These are phyloP conservation scores for Zelonia costaricensis DNA, from an alignment of 208 protist species.

Conservation along the genomic window DNA sequence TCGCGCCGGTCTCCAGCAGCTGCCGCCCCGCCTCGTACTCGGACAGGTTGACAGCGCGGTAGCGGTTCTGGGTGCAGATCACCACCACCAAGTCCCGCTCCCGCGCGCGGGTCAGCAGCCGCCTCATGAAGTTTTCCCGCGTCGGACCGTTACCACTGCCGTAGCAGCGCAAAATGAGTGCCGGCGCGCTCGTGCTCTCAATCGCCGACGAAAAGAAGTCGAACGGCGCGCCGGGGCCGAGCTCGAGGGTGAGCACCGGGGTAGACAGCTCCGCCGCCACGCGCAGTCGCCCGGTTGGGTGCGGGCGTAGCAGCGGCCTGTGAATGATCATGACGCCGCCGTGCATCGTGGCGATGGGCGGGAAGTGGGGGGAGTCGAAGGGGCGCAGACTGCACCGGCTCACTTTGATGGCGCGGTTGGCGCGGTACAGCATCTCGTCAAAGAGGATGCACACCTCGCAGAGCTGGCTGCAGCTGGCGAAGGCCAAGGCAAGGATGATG, in stretches of 20 bases:
- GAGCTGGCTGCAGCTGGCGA: slow-evolving; percentile 85
- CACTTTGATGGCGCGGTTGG: slow-evolving; percentile 90
- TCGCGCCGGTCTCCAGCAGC: slow-evolving; percentile 61
- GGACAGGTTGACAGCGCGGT: slow-evolving; percentile 60
- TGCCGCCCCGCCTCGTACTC: slow-evolving; percentile 80
- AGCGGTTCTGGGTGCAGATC: slow-evolving; percentile 88
- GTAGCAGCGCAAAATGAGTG: slow-evolving; percentile 92
- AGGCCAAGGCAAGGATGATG: slow-evolving; percentile 77
- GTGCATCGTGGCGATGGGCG: slow-evolving; percentile 80
- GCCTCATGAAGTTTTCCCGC: slow-evolving; percentile 61
- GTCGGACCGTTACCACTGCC: slow-evolving; percentile 93
- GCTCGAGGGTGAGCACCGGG: slow-evolving; percentile 52
- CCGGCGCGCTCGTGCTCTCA: slow-evolving; percentile 48
- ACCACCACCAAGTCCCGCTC: slow-evolving; percentile 89
- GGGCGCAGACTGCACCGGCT: slow-evolving; percentile 77
- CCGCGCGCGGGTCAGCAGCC: slow-evolving; percentile 55
- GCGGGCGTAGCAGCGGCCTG: slow-evolving; percentile 40
- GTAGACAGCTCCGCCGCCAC: slow-evolving; percentile 52
- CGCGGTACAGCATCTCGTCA: slow-evolving; percentile 93
- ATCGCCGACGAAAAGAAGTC: slow-evolving; percentile 25
- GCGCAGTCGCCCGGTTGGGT: slow-evolving; percentile 49
- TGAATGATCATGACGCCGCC: slow-evolving; percentile 49
- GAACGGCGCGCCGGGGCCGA: slow-evolving; percentile 80
- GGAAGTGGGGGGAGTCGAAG: slow-evolving; percentile 93
- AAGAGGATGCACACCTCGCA: slow-evolving; percentile 96